Evolutionary conservation across 495 filamentous ascomycete species (phyloP).

Genomic region (Aspergillus bridgeri): DNA sequence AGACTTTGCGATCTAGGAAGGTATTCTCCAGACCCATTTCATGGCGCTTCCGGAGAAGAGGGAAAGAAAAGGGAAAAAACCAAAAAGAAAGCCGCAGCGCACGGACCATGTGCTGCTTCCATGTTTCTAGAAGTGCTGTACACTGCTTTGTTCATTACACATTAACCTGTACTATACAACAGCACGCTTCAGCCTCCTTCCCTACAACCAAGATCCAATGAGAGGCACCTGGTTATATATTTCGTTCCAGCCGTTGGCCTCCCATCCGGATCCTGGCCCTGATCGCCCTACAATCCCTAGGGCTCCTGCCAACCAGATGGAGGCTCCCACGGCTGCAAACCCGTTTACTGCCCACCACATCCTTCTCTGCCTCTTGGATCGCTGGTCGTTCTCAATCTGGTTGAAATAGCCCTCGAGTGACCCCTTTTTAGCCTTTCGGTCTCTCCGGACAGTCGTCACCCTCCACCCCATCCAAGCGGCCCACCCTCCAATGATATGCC

Average conservation of each 20-base stretch:
- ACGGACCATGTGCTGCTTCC: not conserved
- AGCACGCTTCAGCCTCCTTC: not conserved
- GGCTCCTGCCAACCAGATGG: slow-evolving; percentile 76
- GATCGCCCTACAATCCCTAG: slow-evolving; percentile 71
- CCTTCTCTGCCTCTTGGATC: slow-evolving; percentile 46
- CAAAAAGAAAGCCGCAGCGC: not conserved
- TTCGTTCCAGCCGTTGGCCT: slow-evolving; percentile 74
- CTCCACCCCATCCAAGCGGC: slow-evolving; percentile 66
- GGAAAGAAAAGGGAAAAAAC: slow-evolving; percentile 2
- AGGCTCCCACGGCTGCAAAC: slow-evolving; percentile 52
- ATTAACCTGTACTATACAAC: not conserved
- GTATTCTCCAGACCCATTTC: not conserved
- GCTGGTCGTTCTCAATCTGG: slow-evolving; percentile 36
- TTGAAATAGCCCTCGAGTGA: slow-evolving; percentile 38
- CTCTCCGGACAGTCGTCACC: slow-evolving; percentile 37
- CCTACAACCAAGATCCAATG: slow-evolving; percentile 49
- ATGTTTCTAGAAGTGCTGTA: no score
- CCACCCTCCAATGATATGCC: slow-evolving; percentile 81
- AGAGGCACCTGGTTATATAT: slow-evolving; percentile 56
- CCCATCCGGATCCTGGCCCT: slow-evolving; percentile 70
- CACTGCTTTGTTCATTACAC: not conserved
- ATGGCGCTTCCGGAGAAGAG: not conserved
- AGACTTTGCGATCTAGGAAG: not conserved
- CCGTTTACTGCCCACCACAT: slow-evolving; percentile 69
- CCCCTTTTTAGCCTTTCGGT: slow-evolving; percentile 33